Evolutionary conservation across 1,139 yeast genomes (phyloP), one percentile per base, ranked within the genome.

Genomic region (Nematodospora anomalae): DNA sequence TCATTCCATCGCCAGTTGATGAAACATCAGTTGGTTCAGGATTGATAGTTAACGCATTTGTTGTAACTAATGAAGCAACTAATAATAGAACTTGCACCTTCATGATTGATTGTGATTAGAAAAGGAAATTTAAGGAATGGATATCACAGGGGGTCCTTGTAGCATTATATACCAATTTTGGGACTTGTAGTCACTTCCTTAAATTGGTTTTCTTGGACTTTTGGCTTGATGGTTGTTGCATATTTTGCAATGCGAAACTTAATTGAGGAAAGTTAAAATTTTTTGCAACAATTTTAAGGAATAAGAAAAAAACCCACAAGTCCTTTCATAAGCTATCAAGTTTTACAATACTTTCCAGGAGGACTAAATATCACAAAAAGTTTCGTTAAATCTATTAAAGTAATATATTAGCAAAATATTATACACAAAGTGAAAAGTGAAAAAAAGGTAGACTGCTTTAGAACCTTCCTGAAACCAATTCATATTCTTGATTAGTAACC

Each of bases 401-500:
- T 8, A 18, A 18, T 18, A 18, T 18, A 8, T n/a, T 30, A 30
- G 32, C 32, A 30, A 30, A 21, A 16, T 28, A 11, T 15, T 20
- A 29, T 20, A 21, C 15, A 24, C 13, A 28, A 12, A n/a, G 30
- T 10, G 11, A 14, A 8, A 27, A 27, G 11, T n/a, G n/a, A n/a
- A n/a, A n/a, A n/a, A 18, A 18, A 18, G 8, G 8, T 18, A 6
- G 21, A 6, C 34, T 25, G 20, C 8, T 5, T 26, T 27, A 28
- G 12, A 15, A 23, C 14, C 26, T 33, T 37, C 38, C 38, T 26
- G 40, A 30, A 36, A 41, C 37, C 32, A 41, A 32, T 26, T 41
- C 42, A 30, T 41, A 41, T 3, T 34, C 37, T 30, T 37, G 40
- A 28, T 26, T 29, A 28, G 21, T 21, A 12, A 20, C 21, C 25